Evolutionary conservation across 2,329 filamentous ascomycete species (phyloP).

Genomic region (Aspergillus uvarum): DNA sequence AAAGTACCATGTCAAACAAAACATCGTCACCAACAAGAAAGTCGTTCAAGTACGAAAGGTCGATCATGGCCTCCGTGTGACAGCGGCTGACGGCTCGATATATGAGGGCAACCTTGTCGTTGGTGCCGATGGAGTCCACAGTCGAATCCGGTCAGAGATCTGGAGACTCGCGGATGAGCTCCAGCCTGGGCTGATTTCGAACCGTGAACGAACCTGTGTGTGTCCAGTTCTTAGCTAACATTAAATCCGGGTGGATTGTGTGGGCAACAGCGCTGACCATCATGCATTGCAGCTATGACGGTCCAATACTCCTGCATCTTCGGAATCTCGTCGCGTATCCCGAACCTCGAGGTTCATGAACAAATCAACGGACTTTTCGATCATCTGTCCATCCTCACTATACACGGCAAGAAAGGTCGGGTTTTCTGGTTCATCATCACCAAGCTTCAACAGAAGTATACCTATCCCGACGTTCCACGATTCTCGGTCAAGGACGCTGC

Average conservation of each 20-base stretch:
- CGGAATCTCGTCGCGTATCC: slow-evolving; percentile 26
- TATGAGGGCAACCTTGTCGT: slow-evolving; percentile 40
- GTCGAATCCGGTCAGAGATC: slow-evolving; percentile 39
- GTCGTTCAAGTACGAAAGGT: slow-evolving; percentile 29
- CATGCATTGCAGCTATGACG: slow-evolving; percentile 12
- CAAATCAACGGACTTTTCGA: slow-evolving; percentile 20
- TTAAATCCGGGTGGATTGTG: neutral
- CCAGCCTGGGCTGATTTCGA: neutral
- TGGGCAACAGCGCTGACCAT: neutral
- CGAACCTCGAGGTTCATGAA: slow-evolving; percentile 17
- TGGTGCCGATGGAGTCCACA: slow-evolving; percentile 47
- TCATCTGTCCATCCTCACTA: slow-evolving; percentile 17
- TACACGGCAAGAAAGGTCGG: slow-evolving; percentile 23
- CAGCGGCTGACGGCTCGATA: slow-evolving; percentile 34
- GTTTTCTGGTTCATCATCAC: slow-evolving; percentile 30
- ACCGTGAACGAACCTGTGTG: slow-evolving; percentile 12
- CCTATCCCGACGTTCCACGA: slow-evolving; percentile 23
- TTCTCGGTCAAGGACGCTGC: slow-evolving; percentile 24
- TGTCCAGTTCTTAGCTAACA: neutral
- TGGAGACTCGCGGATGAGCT: slow-evolving; percentile 20
- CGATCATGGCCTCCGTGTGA: slow-evolving; percentile 28
- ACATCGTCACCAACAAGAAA: slow-evolving; percentile 26
- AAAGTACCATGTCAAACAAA: slow-evolving; percentile 31
- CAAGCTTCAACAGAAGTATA: slow-evolving; percentile 24
- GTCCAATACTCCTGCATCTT: slow-evolving; percentile 33